Evolutionary conservation across 768 basidiomycete genomes (phyloP).

Genomic region (Mycena capillaripes): DNA sequence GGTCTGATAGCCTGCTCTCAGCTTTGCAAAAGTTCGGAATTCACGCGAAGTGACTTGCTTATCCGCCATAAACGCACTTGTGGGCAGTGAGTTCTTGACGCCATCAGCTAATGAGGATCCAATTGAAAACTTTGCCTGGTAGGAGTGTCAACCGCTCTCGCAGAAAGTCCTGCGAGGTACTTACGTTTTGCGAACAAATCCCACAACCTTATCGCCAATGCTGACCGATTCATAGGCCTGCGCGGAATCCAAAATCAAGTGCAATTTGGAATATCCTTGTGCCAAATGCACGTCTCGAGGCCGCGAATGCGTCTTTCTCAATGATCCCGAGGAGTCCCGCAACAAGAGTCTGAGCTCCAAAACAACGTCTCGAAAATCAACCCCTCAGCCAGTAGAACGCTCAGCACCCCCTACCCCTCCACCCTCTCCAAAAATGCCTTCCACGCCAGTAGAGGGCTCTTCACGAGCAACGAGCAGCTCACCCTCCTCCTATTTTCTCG

Average conservation of each 20-base stretch:
- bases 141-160: slow-evolving; percentile 69
- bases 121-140: slow-evolving; percentile 35
- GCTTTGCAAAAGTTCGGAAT: slow-evolving; percentile 74
- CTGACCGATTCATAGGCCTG: slow-evolving; percentile 58
- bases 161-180: slow-evolving; percentile 76
- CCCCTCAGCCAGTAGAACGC: slow-evolving; percentile 24
- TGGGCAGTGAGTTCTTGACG: slow-evolving; percentile 65
- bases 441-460: background rate
- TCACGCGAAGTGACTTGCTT: slow-evolving; percentile 80
- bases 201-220: background rate
- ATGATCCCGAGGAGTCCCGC: slow-evolving; percentile 60
- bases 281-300: slow-evolving; percentile 74
- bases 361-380: slow-evolving; percentile 55
- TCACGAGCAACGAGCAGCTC: background rate
- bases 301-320: slow-evolving; percentile 74
- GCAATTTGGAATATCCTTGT: slow-evolving; percentile 77
- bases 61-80: slow-evolving; percentile 81
- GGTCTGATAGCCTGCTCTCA: slow-evolving; percentile 44
- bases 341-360: slow-evolving; percentile 57
- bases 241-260: slow-evolving; percentile 84
- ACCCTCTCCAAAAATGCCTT: background rate
- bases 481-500: background rate
- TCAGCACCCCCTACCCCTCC: background rate
- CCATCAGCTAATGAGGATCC: slow-evolving; percentile 42
- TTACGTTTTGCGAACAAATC: slow-evolving; percentile 4